These are phyloP conservation scores for Withania somnifera DNA, from an alignment of 305 asterid genomes.

Conservation along the genomic window DNA sequence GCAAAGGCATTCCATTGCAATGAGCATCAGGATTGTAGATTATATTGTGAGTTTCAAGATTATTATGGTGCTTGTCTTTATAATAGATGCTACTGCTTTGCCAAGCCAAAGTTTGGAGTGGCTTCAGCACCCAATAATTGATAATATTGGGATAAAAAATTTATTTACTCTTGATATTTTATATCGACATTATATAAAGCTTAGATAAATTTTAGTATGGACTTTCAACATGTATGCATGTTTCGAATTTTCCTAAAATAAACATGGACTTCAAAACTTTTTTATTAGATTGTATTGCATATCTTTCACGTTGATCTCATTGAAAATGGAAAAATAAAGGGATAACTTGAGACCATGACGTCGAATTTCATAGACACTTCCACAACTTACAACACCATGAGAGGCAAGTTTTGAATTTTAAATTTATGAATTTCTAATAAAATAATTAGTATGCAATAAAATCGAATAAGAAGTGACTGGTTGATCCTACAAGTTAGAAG, in stretches of 20 bases:
- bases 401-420: too few species aligned
- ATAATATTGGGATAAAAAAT: neutral
- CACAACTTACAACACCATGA: too few species aligned
- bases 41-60: neutral
- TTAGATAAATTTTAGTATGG: neutral
- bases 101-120: neutral
- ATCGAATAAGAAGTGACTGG: too few species aligned
- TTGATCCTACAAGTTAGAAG: too few species aligned
- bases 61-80: neutral
- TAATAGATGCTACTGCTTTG: neutral
- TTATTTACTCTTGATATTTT: neutral
- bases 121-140: neutral
- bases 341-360: too few species aligned
- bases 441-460: too few species aligned
- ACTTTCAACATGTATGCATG: neutral
- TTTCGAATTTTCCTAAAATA: neutral
- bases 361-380: too few species aligned
- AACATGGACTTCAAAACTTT: neutral
- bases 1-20: neutral
- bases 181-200: neutral
- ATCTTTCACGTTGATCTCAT: too few species aligned
- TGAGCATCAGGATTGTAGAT: neutral
- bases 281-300: too few species aligned
- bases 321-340: too few species aligned
- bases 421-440: too few species aligned